A percentile compares a stretch with the other conserved stretches of the same genome.
These are phyloP conservation scores for Aspergillus avenaceus DNA, from an alignment of 495 filamentous ascomycete species.

Conservation along the genomic window DNA sequence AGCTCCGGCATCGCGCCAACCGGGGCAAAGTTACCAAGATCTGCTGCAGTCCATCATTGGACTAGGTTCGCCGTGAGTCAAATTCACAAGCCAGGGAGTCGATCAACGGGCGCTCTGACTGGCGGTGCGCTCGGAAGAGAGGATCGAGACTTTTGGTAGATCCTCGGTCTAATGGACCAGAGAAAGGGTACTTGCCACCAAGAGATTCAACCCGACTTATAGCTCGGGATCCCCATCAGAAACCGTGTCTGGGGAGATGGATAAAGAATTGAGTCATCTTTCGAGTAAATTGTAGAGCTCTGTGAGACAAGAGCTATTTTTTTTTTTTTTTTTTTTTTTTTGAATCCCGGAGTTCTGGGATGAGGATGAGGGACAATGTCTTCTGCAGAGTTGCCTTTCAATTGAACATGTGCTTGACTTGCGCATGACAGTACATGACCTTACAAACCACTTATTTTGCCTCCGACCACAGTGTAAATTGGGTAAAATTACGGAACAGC, in stretches of 20 bases:
- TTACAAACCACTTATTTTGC: background rate
- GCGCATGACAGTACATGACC: conserved; percentile 23
- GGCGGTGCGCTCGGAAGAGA: conserved; percentile 34
- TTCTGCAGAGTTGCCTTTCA: too few species aligned
- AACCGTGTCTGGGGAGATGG: background rate
- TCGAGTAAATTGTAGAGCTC: background rate
- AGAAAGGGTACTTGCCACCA: conserved; percentile 6
- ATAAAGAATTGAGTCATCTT: background rate
- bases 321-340: background rate
- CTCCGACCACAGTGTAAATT: background rate
- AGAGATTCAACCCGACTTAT: background rate
- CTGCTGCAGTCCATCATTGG: conserved; percentile 11
- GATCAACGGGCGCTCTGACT: conserved; percentile 28
- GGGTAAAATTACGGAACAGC: background rate
- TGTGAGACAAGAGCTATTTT: background rate
- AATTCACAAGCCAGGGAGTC: conserved; percentile 28
- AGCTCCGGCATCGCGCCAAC: conserved; percentile 14
- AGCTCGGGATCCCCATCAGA: background rate
- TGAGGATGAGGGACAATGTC: conserved; percentile 24
- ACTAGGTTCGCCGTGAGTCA: conserved; percentile 16
- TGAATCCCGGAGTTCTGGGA: background rate
- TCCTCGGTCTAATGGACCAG: conserved; percentile 43
- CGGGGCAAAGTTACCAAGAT: conserved; percentile 9
- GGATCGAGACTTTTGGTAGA: conserved; percentile 32
- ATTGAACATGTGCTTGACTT: conserved; percentile 25